Conservation (phyloP, 441 rosid genomes). For the Omphalea diandra region DNA sequence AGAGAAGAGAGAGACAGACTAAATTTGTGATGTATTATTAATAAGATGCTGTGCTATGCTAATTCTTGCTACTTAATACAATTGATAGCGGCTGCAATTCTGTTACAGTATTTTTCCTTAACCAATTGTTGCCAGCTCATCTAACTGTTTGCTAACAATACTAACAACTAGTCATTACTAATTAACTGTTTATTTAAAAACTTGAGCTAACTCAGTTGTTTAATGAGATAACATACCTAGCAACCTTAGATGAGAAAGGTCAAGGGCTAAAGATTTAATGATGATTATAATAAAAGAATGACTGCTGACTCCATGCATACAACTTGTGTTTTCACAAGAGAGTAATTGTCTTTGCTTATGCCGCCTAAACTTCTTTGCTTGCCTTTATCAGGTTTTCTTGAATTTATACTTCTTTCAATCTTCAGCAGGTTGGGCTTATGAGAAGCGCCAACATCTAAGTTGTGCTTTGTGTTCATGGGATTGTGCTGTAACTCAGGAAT, state of each 20-base stretch:
- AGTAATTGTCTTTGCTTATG: neutral
- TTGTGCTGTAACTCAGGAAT: constrained; percentile 64
- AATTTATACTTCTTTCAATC: neutral
- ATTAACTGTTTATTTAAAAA: too few relatives aligned
- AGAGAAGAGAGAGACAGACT: too few relatives aligned
- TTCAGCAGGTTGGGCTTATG: neutral
- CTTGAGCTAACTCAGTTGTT: too few relatives aligned
- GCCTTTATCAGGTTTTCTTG: neutral
- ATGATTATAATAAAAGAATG: neutral
- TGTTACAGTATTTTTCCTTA: too few relatives aligned
- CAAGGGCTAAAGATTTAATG: neutral
- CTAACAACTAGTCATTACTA: too few relatives aligned
- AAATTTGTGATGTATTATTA: too few relatives aligned
- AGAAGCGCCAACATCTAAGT: neutral
- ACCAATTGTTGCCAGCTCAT: too few relatives aligned
- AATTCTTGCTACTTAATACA: too few relatives aligned
- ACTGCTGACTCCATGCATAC: neutral
- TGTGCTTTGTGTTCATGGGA: constrained; percentile 49
- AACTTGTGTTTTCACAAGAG: neutral
- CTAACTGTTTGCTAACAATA: too few relatives aligned
- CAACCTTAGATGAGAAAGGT: neutral
- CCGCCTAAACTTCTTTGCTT: constrained; percentile 3
- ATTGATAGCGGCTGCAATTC: too few relatives aligned
- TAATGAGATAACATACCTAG: too few relatives aligned
- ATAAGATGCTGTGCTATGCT: too few relatives aligned